These are phyloP conservation scores for Chenopodium suecicum DNA, from an alignment of 148 eudicot genomes.

Conservation along the genomic window DNA sequence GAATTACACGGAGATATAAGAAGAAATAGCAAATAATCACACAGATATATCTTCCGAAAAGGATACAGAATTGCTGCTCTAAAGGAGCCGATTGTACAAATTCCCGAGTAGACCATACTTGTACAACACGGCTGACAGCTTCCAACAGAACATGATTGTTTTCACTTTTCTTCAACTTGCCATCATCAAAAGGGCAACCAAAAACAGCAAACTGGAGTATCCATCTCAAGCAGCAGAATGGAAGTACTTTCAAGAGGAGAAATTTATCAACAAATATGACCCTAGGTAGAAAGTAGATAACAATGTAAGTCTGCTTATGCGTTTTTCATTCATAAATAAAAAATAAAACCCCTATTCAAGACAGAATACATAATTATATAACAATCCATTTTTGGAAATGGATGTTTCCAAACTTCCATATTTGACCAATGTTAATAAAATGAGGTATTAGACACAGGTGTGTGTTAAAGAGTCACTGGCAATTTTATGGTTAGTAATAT, in stretches of 20 bases:
- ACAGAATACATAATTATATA: not conserved
- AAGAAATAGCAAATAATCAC: not conserved
- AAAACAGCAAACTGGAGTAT: constrained; percentile 89
- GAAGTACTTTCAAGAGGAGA: constrained; percentile 85
- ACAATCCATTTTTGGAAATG: not conserved
- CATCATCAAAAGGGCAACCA: constrained; percentile 49
- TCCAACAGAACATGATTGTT: constrained; percentile 41
- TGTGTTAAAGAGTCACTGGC: not conserved
- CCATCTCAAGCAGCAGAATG: constrained; percentile 84
- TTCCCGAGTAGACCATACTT: constrained; percentile 78
- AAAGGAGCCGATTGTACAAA: constrained; percentile 80
- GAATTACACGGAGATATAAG: not conserved
- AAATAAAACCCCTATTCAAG: not conserved
- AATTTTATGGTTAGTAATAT: not conserved
- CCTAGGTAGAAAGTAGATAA: constrained; percentile 41
- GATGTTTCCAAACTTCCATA: not conserved
- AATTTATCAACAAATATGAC: constrained; percentile 71
- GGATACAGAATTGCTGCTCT: constrained; percentile 97
- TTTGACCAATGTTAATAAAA: not conserved
- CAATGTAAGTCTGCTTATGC: not conserved
- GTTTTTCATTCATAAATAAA: too few species aligned
- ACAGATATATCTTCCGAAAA: constrained; percentile 17
- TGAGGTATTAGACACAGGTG: not conserved
- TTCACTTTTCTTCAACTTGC: constrained; percentile 39
- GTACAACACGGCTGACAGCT: constrained; percentile 52